These are phyloP conservation scores for Cutaneotrichosporon spelunceum DNA, from an alignment of 1,284 basidiomycete genomes.

Conservation along the genomic window DNA sequence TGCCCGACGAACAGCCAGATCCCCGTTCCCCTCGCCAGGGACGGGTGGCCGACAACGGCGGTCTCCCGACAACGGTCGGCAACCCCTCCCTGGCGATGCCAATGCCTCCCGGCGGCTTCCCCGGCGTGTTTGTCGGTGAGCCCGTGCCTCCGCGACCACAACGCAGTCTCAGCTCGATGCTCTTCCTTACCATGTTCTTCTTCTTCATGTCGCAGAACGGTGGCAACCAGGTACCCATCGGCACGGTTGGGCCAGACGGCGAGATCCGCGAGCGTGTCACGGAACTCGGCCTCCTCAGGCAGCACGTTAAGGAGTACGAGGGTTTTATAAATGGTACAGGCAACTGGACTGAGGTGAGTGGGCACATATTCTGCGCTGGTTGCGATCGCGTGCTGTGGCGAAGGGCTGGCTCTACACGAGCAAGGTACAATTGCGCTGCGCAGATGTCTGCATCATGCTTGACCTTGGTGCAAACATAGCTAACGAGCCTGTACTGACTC, in stretches of 20 bases:
- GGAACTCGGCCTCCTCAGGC: slow-evolving; percentile 35
- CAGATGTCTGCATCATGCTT: background rate
- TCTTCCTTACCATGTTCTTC: slow-evolving; percentile 28
- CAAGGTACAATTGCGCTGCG: background rate
- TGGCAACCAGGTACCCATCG: slow-evolving; percentile 29
- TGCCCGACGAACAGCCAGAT: slow-evolving; percentile 8
- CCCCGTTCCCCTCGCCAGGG: slow-evolving; percentile 6
- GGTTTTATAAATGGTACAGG: slow-evolving; percentile 38
- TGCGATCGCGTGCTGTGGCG: background rate
- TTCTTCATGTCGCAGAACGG: slow-evolving; percentile 50
- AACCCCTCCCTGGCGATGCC: slow-evolving; percentile 2
- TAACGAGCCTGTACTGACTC: slow-evolving; percentile 1
- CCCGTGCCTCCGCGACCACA: slow-evolving; percentile 26
- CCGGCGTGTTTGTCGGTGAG: slow-evolving; percentile 21
- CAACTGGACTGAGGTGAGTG: slow-evolving; percentile 45
- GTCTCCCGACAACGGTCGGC: background rate
- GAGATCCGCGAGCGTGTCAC: slow-evolving; percentile 33
- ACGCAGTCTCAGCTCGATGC: slow-evolving; percentile 41
- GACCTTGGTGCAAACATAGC: background rate
- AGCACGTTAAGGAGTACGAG: slow-evolving; percentile 34
- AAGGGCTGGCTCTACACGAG: background rate
- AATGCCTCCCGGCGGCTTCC: slow-evolving; percentile 9
- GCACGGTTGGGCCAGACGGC: slow-evolving; percentile 39
- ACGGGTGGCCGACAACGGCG: background rate
- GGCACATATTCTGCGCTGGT: background rate